Evolutionary conservation across 768 basidiomycete genomes (phyloP).

Genomic region (Roridomyces roridus): DNA sequence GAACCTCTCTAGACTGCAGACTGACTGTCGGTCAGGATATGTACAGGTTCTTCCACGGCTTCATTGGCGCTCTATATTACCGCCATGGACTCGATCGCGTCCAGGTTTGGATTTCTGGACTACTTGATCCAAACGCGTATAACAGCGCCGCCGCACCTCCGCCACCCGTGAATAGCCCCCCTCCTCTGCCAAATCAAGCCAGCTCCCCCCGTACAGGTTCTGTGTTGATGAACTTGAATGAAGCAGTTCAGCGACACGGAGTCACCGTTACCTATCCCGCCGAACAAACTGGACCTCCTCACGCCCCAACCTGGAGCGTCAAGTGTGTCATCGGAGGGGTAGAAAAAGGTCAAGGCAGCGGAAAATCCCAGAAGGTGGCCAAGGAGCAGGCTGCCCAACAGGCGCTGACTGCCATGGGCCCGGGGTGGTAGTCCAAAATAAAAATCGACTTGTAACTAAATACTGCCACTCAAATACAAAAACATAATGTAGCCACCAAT

Average conservation of each 20-base stretch:
- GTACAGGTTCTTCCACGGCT: conserved; percentile 60
- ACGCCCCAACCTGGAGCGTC: conserved; percentile 64
- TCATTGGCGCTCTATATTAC: conserved; percentile 71
- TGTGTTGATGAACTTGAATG: conserved; percentile 42
- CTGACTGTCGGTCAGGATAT: conserved; percentile 51
- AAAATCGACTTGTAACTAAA: background rate
- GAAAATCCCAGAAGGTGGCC: conserved; percentile 68
- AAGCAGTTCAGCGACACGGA: conserved; percentile 28
- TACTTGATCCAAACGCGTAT: conserved; percentile 56
- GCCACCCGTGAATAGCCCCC: conserved; percentile 11
- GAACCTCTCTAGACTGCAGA: background rate
- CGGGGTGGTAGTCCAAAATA: no score
- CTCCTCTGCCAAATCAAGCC: conserved; percentile 5
- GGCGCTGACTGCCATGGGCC: conserved; percentile 54
- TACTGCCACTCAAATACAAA: conserved; percentile 48
- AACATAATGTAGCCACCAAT: conserved; percentile 68
- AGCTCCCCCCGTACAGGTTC: conserved; percentile 44
- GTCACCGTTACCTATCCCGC: conserved; percentile 52
- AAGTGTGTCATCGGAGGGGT: conserved; percentile 54
- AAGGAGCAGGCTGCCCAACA: conserved; percentile 72
- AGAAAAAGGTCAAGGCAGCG: conserved; percentile 55
- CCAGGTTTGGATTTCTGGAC: conserved; percentile 62
- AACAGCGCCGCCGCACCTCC: conserved; percentile 25
- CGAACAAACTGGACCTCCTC: conserved; percentile 53
- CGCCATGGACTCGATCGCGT: conserved; percentile 56